A percentile compares a stretch with the other conserved stretches of the same genome.
Conservation (phyloP, 139 green algal species). For the Klebsormidium nitens region DNA sequence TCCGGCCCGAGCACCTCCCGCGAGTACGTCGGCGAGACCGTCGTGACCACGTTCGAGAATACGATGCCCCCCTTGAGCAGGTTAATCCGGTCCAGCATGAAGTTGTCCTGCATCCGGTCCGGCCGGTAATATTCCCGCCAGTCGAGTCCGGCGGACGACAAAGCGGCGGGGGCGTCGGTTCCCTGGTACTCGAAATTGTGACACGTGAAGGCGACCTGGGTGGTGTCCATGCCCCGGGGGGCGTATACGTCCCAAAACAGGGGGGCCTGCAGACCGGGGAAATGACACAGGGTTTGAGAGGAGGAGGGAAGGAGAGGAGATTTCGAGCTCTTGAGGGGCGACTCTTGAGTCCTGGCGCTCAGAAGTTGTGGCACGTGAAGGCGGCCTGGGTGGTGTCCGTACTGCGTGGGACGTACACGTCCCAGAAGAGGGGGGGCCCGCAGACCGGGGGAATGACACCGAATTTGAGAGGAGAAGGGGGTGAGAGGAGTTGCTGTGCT, state of each 20-base stretch:
- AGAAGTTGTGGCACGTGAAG: constrained; percentile 49
- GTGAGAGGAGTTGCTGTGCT: no score
- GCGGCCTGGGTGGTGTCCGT: constrained; percentile 28
- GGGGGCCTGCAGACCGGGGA: constrained; percentile 32
- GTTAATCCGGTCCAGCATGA: constrained; percentile 32
- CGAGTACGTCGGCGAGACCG: constrained; percentile 53
- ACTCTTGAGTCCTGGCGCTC: constrained; percentile 48
- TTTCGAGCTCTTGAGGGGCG: no score
- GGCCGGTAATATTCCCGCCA: not conserved
- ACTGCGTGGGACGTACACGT: constrained; percentile 30
- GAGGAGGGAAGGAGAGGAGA: not conserved
- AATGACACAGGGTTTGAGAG: not conserved
- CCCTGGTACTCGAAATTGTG: constrained; percentile 51
- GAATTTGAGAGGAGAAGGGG: no score
- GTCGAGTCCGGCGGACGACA: constrained; percentile 25
- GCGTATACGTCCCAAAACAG: constrained; percentile 43
- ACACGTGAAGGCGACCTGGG: constrained; percentile 40
- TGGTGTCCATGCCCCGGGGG: constrained; percentile 22
- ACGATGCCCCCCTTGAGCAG: constrained; percentile 56
- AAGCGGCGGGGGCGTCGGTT: constrained; percentile 4
- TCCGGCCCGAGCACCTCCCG: constrained; percentile 35
- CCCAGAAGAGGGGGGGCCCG: constrained; percentile 43
- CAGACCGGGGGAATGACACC: no score
- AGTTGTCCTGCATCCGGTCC: constrained; percentile 40
- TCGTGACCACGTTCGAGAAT: constrained; percentile 68